Evolutionary conservation across 2,329 filamentous ascomycete genomes (phyloP), one percentile per base, ranked within the genome.

Genomic region (Diplodia mutila): DNA sequence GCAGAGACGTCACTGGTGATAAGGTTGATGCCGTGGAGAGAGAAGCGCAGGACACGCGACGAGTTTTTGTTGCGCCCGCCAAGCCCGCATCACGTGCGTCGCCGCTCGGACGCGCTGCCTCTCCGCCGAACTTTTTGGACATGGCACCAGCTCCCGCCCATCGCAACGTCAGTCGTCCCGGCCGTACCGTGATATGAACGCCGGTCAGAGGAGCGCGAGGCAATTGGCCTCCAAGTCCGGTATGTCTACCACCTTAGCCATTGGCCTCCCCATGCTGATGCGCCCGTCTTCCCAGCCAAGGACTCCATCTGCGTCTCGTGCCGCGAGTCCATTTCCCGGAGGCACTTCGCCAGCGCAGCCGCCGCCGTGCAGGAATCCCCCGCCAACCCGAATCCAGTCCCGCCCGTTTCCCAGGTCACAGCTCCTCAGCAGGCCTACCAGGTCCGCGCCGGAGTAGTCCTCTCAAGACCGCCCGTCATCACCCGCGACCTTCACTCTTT

Each of bases 381-480:
- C 54, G 57, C 72, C n/a, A 63, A 68, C 25, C 48, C 69, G 29
- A 66, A 70, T 42, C 16, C 71, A 18, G 66, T 68, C 67, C 73
- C 78, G 70, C 73, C 80, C 69, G 73, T 77, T 27, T 71, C 77
- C 14, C 70, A 76, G 32, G 68, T 66, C 71, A 75, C 69, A 79
- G 85, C 80, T n/a, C 75, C 78, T 2, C 73, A 75, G 61, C 77
- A 79, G 71, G 77, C 80, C 34, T 84, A 84, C 72, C 77, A 77
- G 37, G 71, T 85, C 67, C 78, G 80, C 61, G 85, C 89, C 68
- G 91, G 92, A 71, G 85, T 97, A 69, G 88, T 98, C 72, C 88
- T 99, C 70, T 95, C 93, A 54, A 92, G 95, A 32, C 88, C 95
- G 57, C 95, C 95, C 7, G 84, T 96, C 68, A 85, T 99, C 74